Conservation (phyloP, 139 green algal genomes). For the Medakamo hakoo region DNA sequence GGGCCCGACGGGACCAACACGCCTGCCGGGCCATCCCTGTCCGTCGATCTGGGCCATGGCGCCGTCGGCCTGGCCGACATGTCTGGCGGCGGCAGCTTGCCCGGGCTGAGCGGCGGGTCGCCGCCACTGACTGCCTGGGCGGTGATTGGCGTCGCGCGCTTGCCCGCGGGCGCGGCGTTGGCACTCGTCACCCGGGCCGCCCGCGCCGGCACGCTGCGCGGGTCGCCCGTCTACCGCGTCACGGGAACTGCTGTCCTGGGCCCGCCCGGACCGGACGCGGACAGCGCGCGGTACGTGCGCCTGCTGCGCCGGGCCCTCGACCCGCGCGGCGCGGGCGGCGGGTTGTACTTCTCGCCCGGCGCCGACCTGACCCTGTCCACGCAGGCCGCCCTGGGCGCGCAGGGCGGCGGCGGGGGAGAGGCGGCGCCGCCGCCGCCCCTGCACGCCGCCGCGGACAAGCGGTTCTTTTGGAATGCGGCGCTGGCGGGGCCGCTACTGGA, state of each 20-base stretch:
- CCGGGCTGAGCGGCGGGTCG: conserved; percentile 10
- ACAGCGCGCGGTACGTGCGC: conserved; percentile 2
- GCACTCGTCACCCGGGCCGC: conserved; percentile 31
- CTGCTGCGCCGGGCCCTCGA: conserved; percentile 39
- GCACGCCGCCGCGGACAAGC: conserved; percentile 22
- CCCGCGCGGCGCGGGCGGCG: conserved; percentile 29
- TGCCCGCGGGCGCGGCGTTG: conserved; percentile 24
- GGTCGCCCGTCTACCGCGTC: conserved; percentile 32
- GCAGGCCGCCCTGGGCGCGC: conserved; percentile 34
- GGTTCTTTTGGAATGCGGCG: conserved; percentile 60
- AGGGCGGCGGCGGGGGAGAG: not conserved
- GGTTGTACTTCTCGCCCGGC: conserved; percentile 56
- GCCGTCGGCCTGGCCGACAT: conserved; percentile 16
- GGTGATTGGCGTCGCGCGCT: conserved; percentile 23
- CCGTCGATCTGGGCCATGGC: conserved; percentile 22
- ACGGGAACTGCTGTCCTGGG: conserved; percentile 28
- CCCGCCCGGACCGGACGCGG: not conserved
- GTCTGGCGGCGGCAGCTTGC: not conserved
- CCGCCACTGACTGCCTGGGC: conserved; percentile 6
- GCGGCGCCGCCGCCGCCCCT: conserved; percentile 7
- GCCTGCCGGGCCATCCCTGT: conserved; percentile 12
- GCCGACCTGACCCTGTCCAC: conserved; percentile 54
- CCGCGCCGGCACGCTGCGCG: conserved; percentile 29
- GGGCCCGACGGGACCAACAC: not conserved
- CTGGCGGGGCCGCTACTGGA: conserved; percentile 37